Conservation (phyloP, 208 protist genomes). For the Trypanosoma platydactyli region DNA sequence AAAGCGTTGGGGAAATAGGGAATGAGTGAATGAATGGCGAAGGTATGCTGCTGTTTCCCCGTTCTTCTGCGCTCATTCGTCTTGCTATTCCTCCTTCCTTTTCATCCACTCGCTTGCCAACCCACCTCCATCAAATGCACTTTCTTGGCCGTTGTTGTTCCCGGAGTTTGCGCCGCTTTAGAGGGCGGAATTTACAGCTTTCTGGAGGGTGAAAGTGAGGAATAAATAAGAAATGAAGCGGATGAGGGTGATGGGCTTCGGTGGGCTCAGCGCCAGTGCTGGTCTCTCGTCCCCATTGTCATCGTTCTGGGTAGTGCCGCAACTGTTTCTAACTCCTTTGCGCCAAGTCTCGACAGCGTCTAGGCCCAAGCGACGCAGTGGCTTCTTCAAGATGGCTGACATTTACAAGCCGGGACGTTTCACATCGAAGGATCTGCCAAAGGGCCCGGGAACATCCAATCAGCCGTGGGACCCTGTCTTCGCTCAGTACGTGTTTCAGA, state of each 20-base stretch:
- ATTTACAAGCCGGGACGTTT: slow-evolving; percentile 31
- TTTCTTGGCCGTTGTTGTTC: too few species aligned
- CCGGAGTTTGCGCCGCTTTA: too few species aligned
- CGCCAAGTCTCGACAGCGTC: slow-evolving; percentile 35
- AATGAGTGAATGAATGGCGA: too few species aligned
- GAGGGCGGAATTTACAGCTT: background rate
- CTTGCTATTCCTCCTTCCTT: too few species aligned
- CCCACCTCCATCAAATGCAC: too few species aligned
- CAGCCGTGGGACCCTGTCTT: slow-evolving; percentile 49
- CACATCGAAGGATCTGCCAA: slow-evolving; percentile 35
- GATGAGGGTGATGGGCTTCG: background rate
- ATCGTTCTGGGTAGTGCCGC: background rate
- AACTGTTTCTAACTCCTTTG: too few species aligned
- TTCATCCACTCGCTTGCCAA: too few species aligned
- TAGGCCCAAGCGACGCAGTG: slow-evolving; percentile 29
- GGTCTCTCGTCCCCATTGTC: background rate
- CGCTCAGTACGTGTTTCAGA: slow-evolving; percentile 29
- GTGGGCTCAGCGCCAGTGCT: background rate
- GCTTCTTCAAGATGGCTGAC: slow-evolving; percentile 28
- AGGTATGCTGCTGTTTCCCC: too few species aligned
- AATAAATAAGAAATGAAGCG: background rate
- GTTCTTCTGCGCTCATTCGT: too few species aligned
- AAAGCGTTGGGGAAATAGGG: too few species aligned
- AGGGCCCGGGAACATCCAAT: slow-evolving; percentile 31
- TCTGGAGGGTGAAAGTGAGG: background rate